Evolutionary conservation across 345 rosid genomes (phyloP).

Genomic region (Pseudoturritis turrita): DNA sequence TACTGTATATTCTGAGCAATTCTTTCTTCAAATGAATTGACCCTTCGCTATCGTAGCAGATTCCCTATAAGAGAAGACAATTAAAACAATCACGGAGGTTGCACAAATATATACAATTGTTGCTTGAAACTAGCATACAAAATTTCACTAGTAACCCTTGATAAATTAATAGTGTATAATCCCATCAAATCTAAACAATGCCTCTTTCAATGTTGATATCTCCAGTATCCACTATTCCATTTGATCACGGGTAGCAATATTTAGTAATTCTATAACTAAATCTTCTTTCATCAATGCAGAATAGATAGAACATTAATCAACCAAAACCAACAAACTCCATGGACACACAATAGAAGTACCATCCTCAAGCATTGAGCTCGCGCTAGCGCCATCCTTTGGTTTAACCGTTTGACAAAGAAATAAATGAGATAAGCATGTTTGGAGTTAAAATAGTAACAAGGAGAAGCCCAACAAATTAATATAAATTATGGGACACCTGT

Average conservation of each 20-base stretch:
- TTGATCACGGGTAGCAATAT: neutral
- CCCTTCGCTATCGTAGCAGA: slow-evolving; percentile 45
- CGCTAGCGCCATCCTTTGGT: neutral
- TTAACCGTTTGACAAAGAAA: neutral
- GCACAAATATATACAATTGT: neutral
- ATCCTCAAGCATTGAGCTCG: neutral
- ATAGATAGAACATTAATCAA: neutral
- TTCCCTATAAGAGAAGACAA: slow-evolving; percentile 29
- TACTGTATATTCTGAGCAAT: slow-evolving; percentile 54
- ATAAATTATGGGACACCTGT: neutral
- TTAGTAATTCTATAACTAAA: neutral
- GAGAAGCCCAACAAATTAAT: neutral
- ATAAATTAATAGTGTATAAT: neutral
- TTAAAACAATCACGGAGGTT: slow-evolving; percentile 5
- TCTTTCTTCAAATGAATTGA: slow-evolving; percentile 72
- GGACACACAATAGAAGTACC: neutral
- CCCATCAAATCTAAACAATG: neutral
- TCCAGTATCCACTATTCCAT: neutral
- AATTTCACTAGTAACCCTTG: neutral
- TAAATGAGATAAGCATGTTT: neutral
- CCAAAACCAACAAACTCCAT: neutral
- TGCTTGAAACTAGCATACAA: slow-evolving; percentile 5
- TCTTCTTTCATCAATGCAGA: neutral
- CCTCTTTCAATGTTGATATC: neutral
- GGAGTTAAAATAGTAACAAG: neutral